A percentile compares a stretch with the other conserved stretches of the same genome.
Conservation (phyloP, 1,139 yeast genomes). For the Hanseniaspora sp. region DNA sequence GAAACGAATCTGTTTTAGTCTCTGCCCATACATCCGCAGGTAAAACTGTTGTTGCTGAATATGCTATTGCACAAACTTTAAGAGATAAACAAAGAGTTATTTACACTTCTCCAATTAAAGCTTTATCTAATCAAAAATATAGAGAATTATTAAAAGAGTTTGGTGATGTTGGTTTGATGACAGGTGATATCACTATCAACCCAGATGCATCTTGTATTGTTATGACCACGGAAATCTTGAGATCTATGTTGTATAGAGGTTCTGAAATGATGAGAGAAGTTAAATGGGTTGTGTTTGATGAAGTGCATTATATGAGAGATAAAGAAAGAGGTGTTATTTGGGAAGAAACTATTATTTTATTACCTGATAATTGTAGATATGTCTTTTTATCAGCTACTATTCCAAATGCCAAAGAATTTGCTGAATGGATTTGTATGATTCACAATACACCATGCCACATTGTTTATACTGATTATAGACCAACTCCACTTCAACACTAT, state of each 20-base stretch:
- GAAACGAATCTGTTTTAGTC: slow-evolving; percentile 90
- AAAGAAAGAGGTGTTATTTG: slow-evolving; percentile 97
- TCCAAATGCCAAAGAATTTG: slow-evolving; percentile 96
- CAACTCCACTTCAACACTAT: slow-evolving; percentile 95
- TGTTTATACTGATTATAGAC: slow-evolving; percentile 96
- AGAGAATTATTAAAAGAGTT: slow-evolving; percentile 86
- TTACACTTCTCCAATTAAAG: slow-evolving; percentile 95
- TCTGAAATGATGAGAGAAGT: slow-evolving; percentile 94
- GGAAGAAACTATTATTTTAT: slow-evolving; percentile 94
- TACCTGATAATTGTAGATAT: slow-evolving; percentile 88
- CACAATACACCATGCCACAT: slow-evolving; percentile 97
- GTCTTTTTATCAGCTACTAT: slow-evolving; percentile 90
- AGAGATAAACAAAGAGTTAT: slow-evolving; percentile 87
- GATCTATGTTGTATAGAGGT: slow-evolving; percentile 88
- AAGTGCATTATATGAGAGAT: slow-evolving; percentile 93
- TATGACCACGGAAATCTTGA: slow-evolving; percentile 92
- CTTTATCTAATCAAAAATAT: slow-evolving; percentile 89
- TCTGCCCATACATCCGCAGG: slow-evolving; percentile 99
- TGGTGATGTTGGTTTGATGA: slow-evolving; percentile 69
- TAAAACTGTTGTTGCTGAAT: slow-evolving; percentile 97
- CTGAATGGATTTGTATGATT: slow-evolving; percentile 94
- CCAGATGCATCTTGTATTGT: slow-evolving; percentile 95
- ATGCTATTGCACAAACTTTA: slow-evolving; percentile 90
- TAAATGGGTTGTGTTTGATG: slow-evolving; percentile 93
- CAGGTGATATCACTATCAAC: slow-evolving; percentile 95